Evolutionary conservation across 2,329 filamentous ascomycete genomes (phyloP), one percentile per base, ranked within the genome.

Genomic region (Boeremia exigua): DNA sequence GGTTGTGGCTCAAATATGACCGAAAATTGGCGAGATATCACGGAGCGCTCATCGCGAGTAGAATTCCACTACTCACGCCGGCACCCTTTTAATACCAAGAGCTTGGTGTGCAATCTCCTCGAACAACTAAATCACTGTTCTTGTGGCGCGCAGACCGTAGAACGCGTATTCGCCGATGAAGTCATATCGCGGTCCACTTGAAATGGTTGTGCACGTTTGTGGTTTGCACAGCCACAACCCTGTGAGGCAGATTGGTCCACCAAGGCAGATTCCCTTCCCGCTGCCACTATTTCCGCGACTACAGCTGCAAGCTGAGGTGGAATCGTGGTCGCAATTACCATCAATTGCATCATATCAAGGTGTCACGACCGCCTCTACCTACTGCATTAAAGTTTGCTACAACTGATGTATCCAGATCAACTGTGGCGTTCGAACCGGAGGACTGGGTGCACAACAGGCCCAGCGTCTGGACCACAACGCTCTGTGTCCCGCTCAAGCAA

Each of bases 401-500:
- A 12, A 19, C 9, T 14, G 38, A 11, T 28, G 28, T 30, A 14
- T 29, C 38, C n/a, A 12, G 11, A 12, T 10, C 23, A 7, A 19
- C 32, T 34, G 32, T 34, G 14, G 32, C 14, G 15, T 11, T 23
- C 17, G 19, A 23, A 17, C 15, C 9, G 8, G 10, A 37, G 6
- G 15, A 12, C 10, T 37, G 34, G n/a, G 15, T 23, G 15, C 1
- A 37, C 6, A 37, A 17, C 15, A 8, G 4, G 11, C 17, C 11
- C 17, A 10, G 4, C 8, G 11, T 23, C 15, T 37, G n/a, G 11
- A 37, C 15, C 10, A 17, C 17, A 15, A 5, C 10, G 15, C 34
- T 23, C 19, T 1, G 17, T 11, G 17, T 9, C 3, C 12, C 5
- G 3, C 29, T 56, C 36, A 77, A 58, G 70, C 74, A 69, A 78